Percentiles rank a stretch among this genome's conserved stretches.
phyloP scores from a whole-genome alignment of 768 basidiomycete genomes.

The Sporobolomyces phaffii region DNA sequence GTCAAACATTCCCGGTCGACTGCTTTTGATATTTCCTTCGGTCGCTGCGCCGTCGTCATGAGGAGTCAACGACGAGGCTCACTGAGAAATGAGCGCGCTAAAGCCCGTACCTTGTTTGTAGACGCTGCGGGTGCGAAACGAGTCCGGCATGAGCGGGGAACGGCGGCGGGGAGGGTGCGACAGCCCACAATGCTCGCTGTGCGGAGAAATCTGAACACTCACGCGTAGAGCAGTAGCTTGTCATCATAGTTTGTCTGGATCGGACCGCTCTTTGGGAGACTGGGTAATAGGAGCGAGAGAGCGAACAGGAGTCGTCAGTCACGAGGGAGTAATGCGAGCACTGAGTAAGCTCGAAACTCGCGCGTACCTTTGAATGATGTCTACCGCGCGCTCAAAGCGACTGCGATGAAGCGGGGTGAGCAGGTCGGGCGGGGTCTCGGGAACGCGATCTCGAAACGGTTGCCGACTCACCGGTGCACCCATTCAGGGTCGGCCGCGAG shows the following conservation, averaged over 20 bases:
- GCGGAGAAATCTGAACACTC: constrained; percentile 47
- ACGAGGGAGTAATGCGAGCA: too few species aligned
- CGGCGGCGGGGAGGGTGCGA: too few species aligned
- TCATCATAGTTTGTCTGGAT: constrained; percentile 95
- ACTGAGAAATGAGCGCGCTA: too few species aligned
- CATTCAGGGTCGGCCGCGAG: constrained; percentile 9
- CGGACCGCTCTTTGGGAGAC: constrained; percentile 84
- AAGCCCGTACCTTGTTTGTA: constrained; percentile 99
- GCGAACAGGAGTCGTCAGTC: neutral
- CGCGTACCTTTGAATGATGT: constrained; percentile 68
- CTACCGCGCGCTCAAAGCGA: constrained; percentile 88
- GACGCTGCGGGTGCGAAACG: constrained; percentile 52
- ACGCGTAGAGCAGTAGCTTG: constrained; percentile 84
- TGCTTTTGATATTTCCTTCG: constrained; percentile 71
- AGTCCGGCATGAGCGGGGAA: neutral
- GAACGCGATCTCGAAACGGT: neutral
- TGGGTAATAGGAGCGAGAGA: constrained; percentile 21
- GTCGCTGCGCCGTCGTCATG: constrained; percentile 57
- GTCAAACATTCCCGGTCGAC: constrained; percentile 81
- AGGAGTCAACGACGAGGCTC: neutral
- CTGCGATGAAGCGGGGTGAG: constrained; percentile 33
- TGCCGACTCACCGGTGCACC: constrained; percentile 11
- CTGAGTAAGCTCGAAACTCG: neutral
- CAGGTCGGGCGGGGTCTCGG: neutral
- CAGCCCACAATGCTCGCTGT: neutral